Percentiles rank a stretch among this genome's conserved stretches.
Evolutionary conservation across 139 green algal genomes (phyloP).

Genomic region (Picochlorum sp.): DNA sequence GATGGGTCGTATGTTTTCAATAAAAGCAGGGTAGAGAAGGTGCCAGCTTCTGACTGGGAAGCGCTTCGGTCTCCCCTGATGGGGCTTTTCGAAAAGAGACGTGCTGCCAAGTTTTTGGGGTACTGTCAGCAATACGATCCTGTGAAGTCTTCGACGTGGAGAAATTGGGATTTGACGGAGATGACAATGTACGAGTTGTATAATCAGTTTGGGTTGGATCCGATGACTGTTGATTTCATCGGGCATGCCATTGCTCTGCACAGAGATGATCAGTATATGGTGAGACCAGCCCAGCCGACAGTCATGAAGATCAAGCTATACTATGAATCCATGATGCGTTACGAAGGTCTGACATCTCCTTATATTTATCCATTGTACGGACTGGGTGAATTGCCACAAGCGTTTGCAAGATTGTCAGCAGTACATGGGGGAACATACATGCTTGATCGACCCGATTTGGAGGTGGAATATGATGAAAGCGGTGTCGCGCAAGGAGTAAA

Average conservation of each 20-base stretch:
- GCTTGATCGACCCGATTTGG: constrained; percentile 78
- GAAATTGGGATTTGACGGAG: constrained; percentile 68
- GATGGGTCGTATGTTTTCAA: constrained; percentile 90
- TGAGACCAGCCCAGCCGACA: constrained; percentile 57
- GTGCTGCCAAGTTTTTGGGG: constrained; percentile 88
- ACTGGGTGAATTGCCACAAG: constrained; percentile 93
- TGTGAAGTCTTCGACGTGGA: constrained; percentile 66
- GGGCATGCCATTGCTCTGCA: constrained; percentile 94
- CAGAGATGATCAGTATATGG: constrained; percentile 34
- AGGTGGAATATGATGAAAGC: constrained; percentile 36
- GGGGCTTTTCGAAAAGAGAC: constrained; percentile 96
- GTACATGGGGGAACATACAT: constrained; percentile 99
- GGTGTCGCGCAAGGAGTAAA: constrained; percentile 70
- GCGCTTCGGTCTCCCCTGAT: constrained; percentile 85
- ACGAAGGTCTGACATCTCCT: constrained; percentile 73
- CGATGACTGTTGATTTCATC: constrained; percentile 88
- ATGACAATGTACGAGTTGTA: constrained; percentile 86
- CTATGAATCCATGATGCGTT: constrained; percentile 88
- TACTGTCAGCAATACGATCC: constrained; percentile 89
- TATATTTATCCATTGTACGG: constrained; percentile 99
- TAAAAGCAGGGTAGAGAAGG: constrained; percentile 82
- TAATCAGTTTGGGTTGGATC: constrained; percentile 72
- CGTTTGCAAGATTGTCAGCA: constrained; percentile 88
- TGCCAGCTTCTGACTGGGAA: constrained; percentile 74
- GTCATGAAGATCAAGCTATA: constrained; percentile 94